Evolutionary conservation across 345 rosid genomes (phyloP), one percentile per base, ranked within the genome.

Genomic region (Draba incana): DNA sequence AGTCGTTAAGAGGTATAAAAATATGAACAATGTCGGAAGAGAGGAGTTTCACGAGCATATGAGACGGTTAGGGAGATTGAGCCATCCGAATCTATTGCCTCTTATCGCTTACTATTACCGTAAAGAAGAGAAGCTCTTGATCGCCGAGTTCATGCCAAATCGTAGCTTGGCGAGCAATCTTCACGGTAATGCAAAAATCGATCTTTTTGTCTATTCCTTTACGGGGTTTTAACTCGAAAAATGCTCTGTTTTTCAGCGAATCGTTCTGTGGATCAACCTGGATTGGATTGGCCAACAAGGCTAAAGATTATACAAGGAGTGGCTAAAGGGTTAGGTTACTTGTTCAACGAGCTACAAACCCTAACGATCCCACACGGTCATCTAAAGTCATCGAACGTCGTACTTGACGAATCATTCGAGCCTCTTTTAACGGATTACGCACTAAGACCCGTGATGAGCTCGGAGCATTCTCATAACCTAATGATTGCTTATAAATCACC

Each of bases 1-100:
- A 50, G 96, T 89, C 43, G 96, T 87, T 53, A 89, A 89, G 84
- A 82, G 91, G 82, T 89, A 87, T 50, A 83, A 86, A 66, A 86
- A 85, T 56, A 89, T 89, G 96, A 89, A 75, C 65, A 80, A 77
- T 31, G 81, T 86, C 0, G 87, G 90, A n/a, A 77, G 86, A 73
- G 89, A 85, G 15, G 91, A 84, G 57, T 87, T 85, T 65, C 80
- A 80, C 51, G 91, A 89, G 35, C 91, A 89, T 38, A 83, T 89
- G 84, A 81, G 83, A 62, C 67, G 84, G 60, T 49, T 89, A 20
- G 93, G 91, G 48, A 83, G 78, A 62, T 56, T 89, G 71, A 62
- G 44, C 11, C 93, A 87, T 82, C 88, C 84, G 1, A 86, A 89
- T 57, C 57, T 89, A 52, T 69, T 82, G 37, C 85, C 86, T 20